Evolutionary conservation across 169 alveolate genomes (phyloP).

Genomic region (Eimeria sp.): DNA sequence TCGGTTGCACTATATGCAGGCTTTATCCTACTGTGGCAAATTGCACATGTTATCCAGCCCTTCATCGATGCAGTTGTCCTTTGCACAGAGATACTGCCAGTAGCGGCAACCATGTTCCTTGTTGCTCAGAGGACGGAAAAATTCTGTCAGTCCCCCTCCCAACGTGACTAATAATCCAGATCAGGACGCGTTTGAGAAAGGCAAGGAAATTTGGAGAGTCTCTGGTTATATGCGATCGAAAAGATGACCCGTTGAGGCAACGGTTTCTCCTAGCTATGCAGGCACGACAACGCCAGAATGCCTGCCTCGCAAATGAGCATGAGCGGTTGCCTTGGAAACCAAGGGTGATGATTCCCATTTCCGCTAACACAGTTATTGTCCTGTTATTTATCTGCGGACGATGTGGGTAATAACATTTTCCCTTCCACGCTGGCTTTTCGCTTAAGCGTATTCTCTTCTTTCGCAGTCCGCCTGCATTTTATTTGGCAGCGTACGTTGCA

Average conservation of each 20-base stretch:
- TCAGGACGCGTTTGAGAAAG: neutral
- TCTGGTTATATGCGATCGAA: neutral
- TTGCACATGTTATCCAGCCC: neutral
- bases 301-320: no score
- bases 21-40: neutral
- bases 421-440: no score
- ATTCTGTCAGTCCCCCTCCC: constrained; percentile 60
- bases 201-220: neutral
- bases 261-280: neutral
- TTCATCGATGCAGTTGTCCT: neutral
- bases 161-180: neutral
- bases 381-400: no score
- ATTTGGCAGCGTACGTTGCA: no score
- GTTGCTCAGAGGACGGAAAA: constrained; percentile 53
- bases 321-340: no score
- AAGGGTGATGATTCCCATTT: no score
- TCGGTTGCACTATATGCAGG: neutral
- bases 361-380: no score
- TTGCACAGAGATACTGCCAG: neutral
- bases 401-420: no score
- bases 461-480: no score
- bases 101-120: neutral
- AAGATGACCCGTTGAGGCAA: neutral
- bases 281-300: neutral
- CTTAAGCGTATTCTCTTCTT: no score